Conservation (phyloP, 1,284 basidiomycete species). For the Ganoderma leucocontextum region DNA sequence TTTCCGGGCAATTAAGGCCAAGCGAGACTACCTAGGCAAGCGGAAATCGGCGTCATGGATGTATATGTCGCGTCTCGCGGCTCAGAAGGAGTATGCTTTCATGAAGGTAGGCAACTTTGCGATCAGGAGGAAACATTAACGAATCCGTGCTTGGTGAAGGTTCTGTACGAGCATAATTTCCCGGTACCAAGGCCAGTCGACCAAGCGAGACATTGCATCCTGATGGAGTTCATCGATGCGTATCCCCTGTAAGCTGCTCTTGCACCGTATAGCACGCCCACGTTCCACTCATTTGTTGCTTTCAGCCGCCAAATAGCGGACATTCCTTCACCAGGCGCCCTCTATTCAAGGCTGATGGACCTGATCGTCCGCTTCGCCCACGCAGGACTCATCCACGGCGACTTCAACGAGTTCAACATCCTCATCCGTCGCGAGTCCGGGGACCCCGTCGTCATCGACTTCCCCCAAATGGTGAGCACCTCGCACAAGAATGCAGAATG, state of each 20-base stretch:
- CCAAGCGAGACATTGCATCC: conserved; percentile 92
- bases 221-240: conserved; percentile 97
- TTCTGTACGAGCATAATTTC: conserved; percentile 93
- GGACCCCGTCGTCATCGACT: conserved; percentile 95
- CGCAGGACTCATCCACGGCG: conserved; percentile 96
- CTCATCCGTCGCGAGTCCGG: conserved; percentile 85
- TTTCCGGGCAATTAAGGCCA: conserved; percentile 96
- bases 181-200: conserved; percentile 95
- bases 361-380: conserved; percentile 94
- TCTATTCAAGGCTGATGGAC: conserved; percentile 96
- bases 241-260: conserved; percentile 82
- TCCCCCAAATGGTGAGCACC: conserved; percentile 99
- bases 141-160: conserved; percentile 52
- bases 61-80: conserved; percentile 98
- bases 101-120: conserved; percentile 77
- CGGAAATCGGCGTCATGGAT: conserved; percentile 98
- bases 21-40: conserved; percentile 97
- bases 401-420: conserved; percentile 99
- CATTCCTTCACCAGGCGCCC: conserved; percentile 84
- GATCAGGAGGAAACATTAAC: conserved; percentile 40
- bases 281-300: neutral
- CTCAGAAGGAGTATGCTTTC: conserved; percentile 98
- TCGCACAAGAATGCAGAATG: conserved; percentile 97
- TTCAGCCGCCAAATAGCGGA: conserved; percentile 87
- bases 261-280: neutral